Base-by-base conservation (phyloP, 2,329 filamentous ascomycete species). In the Akanthomyces uredinophilus region DNA sequence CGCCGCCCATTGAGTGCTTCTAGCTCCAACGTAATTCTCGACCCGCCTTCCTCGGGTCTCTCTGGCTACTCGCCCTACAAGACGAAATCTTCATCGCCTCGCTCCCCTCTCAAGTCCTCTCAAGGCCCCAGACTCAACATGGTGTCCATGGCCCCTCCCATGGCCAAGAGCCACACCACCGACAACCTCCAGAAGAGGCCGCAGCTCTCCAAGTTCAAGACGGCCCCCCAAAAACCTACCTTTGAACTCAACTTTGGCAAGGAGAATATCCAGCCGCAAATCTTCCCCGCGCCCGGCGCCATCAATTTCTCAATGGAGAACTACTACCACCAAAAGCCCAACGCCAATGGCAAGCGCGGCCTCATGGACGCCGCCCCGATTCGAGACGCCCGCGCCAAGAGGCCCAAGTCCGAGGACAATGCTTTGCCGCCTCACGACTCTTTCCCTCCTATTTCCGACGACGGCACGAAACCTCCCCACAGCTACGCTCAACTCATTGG, bases 401-500 rank as follows among this genome's bases (percentile, higher is more conserved):
- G 89, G 76, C 74, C 79, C 52, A 91, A 87, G 72, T 70, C 79
- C 44, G 86, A 89, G 37, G 83, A 86, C 46, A 65, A 74, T 68
- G 64, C 70, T 61, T 77, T 93, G 5, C 90, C 92, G 4, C 81
- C 88, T 53, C 87, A 88, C 54, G 84, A 89, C 65, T 88, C 92
- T n/a, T 95, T 96, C 78, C 90, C 92, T 5, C 75, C 80, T 5
- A 86, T 97, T 37, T 80, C 88, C 63, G 95, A 98, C 71, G 92
- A 97, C 72, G 94, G 93, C 69, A 81, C 82, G 61, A 98, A 99
- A 74, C 95, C 95, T 6, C 84, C 87, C 5, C 92, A 94, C 75
- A 98, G 93, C 77, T 99, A 99, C 73, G 94, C 95, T 22, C 90
- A 90, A 68, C 83, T 99, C 68, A 98, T 98, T 66, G 95, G 91